Evolutionary conservation across 2,329 filamentous ascomycete genomes (phyloP).

Genomic region (Neocucurbitaria cava): DNA sequence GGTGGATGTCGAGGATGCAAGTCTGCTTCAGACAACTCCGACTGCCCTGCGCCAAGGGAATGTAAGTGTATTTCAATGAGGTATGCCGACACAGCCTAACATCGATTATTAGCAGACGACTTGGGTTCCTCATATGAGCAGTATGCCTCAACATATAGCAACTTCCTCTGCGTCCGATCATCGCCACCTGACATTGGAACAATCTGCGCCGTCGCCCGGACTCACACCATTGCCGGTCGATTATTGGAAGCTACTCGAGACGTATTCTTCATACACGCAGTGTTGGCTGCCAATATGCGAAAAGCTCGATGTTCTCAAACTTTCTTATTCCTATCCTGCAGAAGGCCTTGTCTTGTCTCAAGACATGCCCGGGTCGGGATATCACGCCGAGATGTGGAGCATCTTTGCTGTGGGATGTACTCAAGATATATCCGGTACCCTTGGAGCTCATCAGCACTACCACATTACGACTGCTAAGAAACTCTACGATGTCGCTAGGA

Average conservation of each 20-base stretch:
- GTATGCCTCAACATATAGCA: background rate
- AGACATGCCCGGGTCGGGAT: constrained; percentile 38
- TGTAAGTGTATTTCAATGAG: constrained; percentile 1
- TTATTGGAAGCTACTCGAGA: constrained; percentile 61
- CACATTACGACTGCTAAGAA: constrained; percentile 9
- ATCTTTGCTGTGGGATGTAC: constrained; percentile 50
- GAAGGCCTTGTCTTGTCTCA: constrained; percentile 45
- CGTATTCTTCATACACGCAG: constrained; percentile 76
- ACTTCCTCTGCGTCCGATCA: background rate
- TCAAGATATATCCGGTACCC: constrained; percentile 12
- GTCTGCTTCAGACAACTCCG: constrained; percentile 10
- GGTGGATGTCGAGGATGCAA: constrained; percentile 17
- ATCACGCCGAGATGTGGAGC: constrained; percentile 55
- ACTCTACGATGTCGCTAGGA: constrained; percentile 32
- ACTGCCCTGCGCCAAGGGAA: constrained; percentile 10
- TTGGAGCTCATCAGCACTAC: constrained; percentile 1
- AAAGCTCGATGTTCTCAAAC: constrained; percentile 66
- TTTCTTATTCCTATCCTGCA: constrained; percentile 61
- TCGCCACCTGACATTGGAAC: constrained; percentile 24
- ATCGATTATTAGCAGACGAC: background rate
- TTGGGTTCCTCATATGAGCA: constrained; percentile 2
- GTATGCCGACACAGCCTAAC: background rate
- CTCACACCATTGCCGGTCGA: constrained; percentile 57
- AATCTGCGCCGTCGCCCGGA: background rate
- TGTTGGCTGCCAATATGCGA: constrained; percentile 78